These are phyloP conservation scores for Cyphellophora europaea DNA, from an alignment of 2,329 filamentous ascomycete species.

Conservation along the genomic window DNA sequence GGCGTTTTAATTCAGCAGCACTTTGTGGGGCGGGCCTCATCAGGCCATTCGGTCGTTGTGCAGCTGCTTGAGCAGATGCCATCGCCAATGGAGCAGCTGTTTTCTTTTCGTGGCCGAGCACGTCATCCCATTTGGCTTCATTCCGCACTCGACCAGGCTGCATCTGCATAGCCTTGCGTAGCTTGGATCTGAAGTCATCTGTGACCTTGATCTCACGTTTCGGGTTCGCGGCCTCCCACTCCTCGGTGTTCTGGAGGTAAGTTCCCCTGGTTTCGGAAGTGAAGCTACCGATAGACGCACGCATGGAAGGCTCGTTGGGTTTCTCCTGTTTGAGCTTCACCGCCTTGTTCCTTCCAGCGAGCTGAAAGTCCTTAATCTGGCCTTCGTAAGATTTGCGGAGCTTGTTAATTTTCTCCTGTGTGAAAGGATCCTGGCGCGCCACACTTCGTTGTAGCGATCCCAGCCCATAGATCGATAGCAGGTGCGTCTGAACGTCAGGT, in stretches of 20 bases:
- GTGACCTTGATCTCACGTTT: constrained; percentile 36
- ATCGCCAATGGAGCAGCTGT: constrained; percentile 16
- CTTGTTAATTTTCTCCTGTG: constrained; percentile 57
- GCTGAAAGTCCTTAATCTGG: constrained; percentile 36
- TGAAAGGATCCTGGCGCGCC: constrained; percentile 48
- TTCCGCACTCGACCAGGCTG: constrained; percentile 36
- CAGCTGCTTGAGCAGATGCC: constrained; percentile 18
- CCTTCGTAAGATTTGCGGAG: constrained; percentile 47
- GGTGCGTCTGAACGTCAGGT: constrained; percentile 49
- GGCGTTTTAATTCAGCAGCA: constrained; percentile 29
- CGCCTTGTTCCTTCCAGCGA: constrained; percentile 39
- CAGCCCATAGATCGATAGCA: constrained; percentile 50
- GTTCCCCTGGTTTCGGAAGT: constrained; percentile 22
- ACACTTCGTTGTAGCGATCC: constrained; percentile 48
- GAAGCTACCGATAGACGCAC: constrained; percentile 22
- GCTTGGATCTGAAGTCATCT: constrained; percentile 28
- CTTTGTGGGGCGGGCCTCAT: constrained; percentile 9
- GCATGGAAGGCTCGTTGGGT: constrained; percentile 24
- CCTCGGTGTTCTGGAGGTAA: constrained; percentile 39
- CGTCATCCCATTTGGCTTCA: constrained; percentile 39
- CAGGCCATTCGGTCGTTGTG: constrained; percentile 18
- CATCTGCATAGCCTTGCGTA: constrained; percentile 38
- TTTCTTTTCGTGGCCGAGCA: constrained; percentile 38
- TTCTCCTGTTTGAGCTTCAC: constrained; percentile 22
- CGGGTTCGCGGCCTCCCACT: constrained; percentile 42